These are phyloP conservation scores for Trichocladium antarcticum DNA, from an alignment of 495 filamentous ascomycete genomes.

Conservation along the genomic window DNA sequence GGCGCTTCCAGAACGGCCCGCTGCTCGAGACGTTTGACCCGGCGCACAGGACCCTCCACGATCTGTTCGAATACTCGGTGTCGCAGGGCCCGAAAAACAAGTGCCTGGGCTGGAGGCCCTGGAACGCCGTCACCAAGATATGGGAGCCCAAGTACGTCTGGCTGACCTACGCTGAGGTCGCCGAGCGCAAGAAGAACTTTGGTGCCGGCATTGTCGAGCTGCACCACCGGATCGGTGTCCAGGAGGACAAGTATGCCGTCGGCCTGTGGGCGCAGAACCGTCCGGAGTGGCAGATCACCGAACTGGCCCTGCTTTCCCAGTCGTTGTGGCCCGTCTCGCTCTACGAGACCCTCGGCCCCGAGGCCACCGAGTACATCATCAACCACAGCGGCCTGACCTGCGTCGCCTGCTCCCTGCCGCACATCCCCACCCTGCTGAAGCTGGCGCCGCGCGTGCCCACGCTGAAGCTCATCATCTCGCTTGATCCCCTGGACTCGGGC, in stretches of 20 bases:
- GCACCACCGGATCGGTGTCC: slow-evolving; percentile 57
- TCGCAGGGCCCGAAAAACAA: slow-evolving; percentile 44
- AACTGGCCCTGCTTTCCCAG: slow-evolving; percentile 84
- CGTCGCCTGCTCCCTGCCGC: slow-evolving; percentile 69
- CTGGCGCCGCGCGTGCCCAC: slow-evolving; percentile 65
- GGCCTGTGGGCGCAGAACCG: slow-evolving; percentile 95
- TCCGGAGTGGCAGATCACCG: slow-evolving; percentile 94
- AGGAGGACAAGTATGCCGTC: slow-evolving; percentile 62
- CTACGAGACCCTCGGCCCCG: slow-evolving; percentile 88
- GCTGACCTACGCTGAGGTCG: slow-evolving; percentile 72
- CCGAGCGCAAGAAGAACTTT: slow-evolving; percentile 68
- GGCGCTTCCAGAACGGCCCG: slow-evolving; percentile 56
- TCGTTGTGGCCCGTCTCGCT: slow-evolving; percentile 83
- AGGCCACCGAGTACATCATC: slow-evolving; percentile 88
- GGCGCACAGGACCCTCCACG: slow-evolving; percentile 59
- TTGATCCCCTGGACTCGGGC: slow-evolving; percentile 76
- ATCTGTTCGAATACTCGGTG: slow-evolving; percentile 64
- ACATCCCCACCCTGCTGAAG: slow-evolving; percentile 78
- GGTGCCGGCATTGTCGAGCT: slow-evolving; percentile 79
- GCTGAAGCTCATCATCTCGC: slow-evolving; percentile 78
- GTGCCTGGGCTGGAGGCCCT: slow-evolving; percentile 75
- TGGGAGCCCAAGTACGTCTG: slow-evolving; percentile 69
- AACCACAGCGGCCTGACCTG: slow-evolving; percentile 70
- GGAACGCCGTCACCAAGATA: slow-evolving; percentile 61
- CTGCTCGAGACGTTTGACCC: slow-evolving; percentile 67